Conservation (phyloP, 2,329 filamentous ascomycete genomes). For the Cladosporium velox region DNA sequence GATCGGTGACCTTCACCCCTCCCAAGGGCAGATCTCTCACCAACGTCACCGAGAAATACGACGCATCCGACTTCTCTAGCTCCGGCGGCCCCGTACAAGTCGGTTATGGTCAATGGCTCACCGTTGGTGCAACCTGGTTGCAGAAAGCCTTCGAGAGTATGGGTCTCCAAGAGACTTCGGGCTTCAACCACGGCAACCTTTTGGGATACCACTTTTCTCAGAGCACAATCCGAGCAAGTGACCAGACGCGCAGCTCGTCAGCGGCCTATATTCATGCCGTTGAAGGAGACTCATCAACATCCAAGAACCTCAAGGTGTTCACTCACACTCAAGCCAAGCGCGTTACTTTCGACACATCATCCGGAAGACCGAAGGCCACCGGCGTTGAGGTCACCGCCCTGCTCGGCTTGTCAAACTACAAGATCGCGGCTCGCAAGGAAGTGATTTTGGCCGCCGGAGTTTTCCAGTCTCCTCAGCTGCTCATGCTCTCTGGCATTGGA, state of each 20-base stretch:
- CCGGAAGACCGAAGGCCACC: conserved; percentile 21
- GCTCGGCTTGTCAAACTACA: conserved; percentile 27
- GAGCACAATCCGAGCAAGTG: conserved; percentile 24
- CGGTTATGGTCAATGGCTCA: conserved; percentile 34
- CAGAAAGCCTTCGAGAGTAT: conserved; percentile 30
- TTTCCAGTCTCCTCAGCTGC: conserved; percentile 46
- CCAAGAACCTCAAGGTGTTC: conserved; percentile 36
- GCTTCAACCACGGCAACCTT: conserved; percentile 34
- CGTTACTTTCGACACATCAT: conserved; percentile 23
- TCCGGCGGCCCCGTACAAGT: conserved; percentile 36
- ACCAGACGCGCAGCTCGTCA: conserved; percentile 26
- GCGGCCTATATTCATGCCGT: conserved; percentile 19
- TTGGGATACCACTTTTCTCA: conserved; percentile 28
- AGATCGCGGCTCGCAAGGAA: conserved; percentile 40
- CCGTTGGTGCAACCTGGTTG: conserved; percentile 34
- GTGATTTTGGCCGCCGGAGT: conserved; percentile 48
- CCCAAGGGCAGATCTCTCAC: conserved; percentile 27
- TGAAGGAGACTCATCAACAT: background rate
- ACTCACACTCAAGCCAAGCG: conserved; percentile 30
- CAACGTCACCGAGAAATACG: conserved; percentile 33
- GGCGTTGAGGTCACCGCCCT: conserved; percentile 25
- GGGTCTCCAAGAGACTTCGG: conserved; percentile 34
- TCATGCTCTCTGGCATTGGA: conserved; percentile 38
- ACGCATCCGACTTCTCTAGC: conserved; percentile 29
- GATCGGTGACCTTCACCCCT: conserved; percentile 26